Evolutionary conservation across 1,284 basidiomycete genomes (phyloP).

Genomic region (Malassezia equina): DNA sequence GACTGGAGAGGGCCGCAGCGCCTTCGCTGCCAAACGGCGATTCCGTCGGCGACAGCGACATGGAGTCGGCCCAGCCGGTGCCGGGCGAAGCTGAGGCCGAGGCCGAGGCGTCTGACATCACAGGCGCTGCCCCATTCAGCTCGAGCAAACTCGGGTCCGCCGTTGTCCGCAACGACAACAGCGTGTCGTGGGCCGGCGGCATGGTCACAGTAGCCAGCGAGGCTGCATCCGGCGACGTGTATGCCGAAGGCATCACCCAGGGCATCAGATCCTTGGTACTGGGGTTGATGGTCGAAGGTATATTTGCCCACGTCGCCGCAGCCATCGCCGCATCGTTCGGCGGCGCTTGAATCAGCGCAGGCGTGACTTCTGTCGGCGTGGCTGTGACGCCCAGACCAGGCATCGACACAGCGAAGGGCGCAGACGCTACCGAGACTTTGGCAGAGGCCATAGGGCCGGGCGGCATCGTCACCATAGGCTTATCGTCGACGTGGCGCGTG

Average conservation of each 20-base stretch:
- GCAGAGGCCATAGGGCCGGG: background rate
- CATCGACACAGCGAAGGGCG: constrained; percentile 5
- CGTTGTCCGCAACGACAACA: constrained; percentile 11
- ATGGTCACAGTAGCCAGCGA: background rate
- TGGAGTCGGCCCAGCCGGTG: background rate
- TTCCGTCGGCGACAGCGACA: background rate
- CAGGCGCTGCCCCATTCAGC: background rate
- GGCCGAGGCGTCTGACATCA: background rate
- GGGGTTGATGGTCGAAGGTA: background rate
- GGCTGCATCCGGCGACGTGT: background rate
- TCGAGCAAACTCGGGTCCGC: constrained; percentile 16
- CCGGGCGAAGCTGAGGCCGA: background rate
- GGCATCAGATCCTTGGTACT: constrained; percentile 11
- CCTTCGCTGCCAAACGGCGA: constrained; percentile 2
- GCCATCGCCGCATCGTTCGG: constrained; percentile 1
- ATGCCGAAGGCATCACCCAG: constrained; percentile 4
- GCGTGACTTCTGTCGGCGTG: constrained; percentile 2
- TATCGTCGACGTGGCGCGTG: constrained; percentile 4
- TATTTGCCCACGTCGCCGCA: background rate
- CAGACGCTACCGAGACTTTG: background rate
- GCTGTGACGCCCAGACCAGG: background rate
- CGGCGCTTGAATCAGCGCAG: constrained; percentile 10
- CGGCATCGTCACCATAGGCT: background rate
- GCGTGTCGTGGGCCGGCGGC: constrained; percentile 1
- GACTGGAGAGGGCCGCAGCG: background rate